Percentiles rank a stretch among this genome's conserved stretches.
These are phyloP conservation scores for Serendipita sp. DNA, from an alignment of 768 basidiomycete species.

Conservation along the genomic window DNA sequence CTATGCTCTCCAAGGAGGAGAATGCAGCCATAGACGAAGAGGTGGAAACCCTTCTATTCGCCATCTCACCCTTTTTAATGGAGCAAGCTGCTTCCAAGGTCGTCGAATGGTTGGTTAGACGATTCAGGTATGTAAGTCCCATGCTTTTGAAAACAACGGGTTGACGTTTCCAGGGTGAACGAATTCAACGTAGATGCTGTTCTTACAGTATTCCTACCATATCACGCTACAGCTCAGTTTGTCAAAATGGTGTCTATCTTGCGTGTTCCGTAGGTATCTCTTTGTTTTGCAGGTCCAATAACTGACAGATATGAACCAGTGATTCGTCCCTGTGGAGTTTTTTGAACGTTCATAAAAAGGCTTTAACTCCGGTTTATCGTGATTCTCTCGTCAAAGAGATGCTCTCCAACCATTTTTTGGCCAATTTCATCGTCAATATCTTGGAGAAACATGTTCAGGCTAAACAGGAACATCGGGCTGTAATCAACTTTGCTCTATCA, in stretches of 20 bases:
- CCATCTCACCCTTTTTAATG: constrained; percentile 68
- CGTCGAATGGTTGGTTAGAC: constrained; percentile 85
- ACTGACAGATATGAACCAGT: constrained; percentile 20
- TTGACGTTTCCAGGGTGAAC: constrained; percentile 43
- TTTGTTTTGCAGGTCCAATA: neutral
- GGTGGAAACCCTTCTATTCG: constrained; percentile 44
- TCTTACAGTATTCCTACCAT: constrained; percentile 75
- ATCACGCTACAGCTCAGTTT: constrained; percentile 90
- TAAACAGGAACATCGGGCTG: constrained; percentile 45
- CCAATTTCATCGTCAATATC: constrained; percentile 52
- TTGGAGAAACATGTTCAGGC: constrained; percentile 34
- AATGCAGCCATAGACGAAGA: constrained; percentile 44
- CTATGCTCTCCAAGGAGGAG: constrained; percentile 47
- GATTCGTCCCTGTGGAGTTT: constrained; percentile 49
- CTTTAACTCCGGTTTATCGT: constrained; percentile 59
- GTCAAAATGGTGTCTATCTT: constrained; percentile 83
- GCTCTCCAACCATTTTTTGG: constrained; percentile 49
- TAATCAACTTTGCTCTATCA: constrained; percentile 72
- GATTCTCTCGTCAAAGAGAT: constrained; percentile 60
- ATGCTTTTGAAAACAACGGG: neutral
- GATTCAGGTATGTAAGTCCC: constrained; percentile 54
- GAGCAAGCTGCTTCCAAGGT: constrained; percentile 67
- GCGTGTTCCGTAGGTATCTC: constrained; percentile 42
- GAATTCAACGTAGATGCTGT: constrained; percentile 79
- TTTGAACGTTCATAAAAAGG: constrained; percentile 58